These are phyloP conservation scores for Meredithiella fracta DNA, from an alignment of 2,329 filamentous ascomycete genomes.

Conservation along the genomic window DNA sequence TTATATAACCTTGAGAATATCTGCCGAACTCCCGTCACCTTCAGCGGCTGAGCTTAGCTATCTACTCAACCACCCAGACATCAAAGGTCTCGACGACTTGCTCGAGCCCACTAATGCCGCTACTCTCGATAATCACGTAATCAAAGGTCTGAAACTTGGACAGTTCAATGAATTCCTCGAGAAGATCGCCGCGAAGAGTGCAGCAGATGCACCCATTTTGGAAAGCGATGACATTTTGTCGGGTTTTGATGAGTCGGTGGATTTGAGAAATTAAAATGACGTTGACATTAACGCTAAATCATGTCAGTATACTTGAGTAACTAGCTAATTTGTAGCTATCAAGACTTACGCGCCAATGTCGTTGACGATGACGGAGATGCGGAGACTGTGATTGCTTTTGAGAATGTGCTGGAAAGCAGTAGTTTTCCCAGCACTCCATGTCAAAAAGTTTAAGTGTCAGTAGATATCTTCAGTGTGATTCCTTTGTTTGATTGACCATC, in stretches of 20 bases:
- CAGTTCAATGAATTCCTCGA: constrained; percentile 51
- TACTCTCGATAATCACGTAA: constrained; percentile 45
- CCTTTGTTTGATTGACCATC: neutral
- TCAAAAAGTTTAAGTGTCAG: neutral
- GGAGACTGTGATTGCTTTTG: constrained; percentile 40
- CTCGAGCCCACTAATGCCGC: constrained; percentile 55
- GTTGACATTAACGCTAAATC: constrained; percentile 43
- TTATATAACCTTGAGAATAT: constrained; percentile 24
- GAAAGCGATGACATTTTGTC: constrained; percentile 50
- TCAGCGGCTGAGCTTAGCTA: constrained; percentile 23
- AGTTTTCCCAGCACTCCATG: neutral
- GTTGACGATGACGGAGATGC: constrained; percentile 58
- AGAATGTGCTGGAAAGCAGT: neutral
- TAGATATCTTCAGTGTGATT: neutral
- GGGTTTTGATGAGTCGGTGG: constrained; percentile 38
- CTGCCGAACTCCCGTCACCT: constrained; percentile 23
- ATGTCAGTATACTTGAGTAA: neutral
- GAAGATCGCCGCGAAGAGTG: constrained; percentile 52
- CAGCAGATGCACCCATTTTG: constrained; percentile 67
- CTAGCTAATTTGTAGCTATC: neutral
- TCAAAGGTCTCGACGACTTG: constrained; percentile 62
- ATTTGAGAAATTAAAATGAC: constrained; percentile 41
- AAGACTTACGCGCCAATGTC: constrained; percentile 45
- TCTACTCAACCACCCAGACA: constrained; percentile 33
- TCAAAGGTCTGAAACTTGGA: constrained; percentile 40